A percentile compares a stretch with the other conserved stretches of the same genome.
Evolutionary conservation across 805 yeast genomes (phyloP).

Genomic region (Kluyveromyces aestuarii): DNA sequence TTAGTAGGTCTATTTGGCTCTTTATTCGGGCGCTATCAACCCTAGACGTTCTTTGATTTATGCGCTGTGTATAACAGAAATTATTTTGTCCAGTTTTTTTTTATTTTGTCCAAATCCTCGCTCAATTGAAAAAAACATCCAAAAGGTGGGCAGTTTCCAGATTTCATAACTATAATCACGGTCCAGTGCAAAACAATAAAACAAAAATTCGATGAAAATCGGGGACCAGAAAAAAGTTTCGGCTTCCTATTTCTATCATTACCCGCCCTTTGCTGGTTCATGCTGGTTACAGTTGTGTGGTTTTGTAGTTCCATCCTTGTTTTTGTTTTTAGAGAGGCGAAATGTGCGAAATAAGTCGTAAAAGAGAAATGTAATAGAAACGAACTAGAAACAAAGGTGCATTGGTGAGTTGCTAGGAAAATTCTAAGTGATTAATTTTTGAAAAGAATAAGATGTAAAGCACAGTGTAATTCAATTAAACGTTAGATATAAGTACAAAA

Average conservation of each 20-base stretch:
- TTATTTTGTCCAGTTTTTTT: too few relatives aligned
- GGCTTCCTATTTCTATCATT: neutral
- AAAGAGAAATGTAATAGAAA: neutral
- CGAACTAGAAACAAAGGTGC: neutral
- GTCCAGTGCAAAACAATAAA: neutral
- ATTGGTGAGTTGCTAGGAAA: neutral
- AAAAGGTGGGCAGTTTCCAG: neutral
- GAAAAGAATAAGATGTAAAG: too few relatives aligned
- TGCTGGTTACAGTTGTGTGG: neutral
- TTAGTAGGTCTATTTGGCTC: neutral
- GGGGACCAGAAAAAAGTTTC: too few relatives aligned
- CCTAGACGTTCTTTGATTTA: neutral
- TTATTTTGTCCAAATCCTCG: too few relatives aligned
- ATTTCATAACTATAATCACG: neutral
- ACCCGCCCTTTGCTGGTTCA: neutral
- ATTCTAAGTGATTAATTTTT: too few relatives aligned
- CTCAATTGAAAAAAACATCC: too few relatives aligned
- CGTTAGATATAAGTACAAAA: too few relatives aligned
- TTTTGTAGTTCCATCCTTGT: too few relatives aligned
- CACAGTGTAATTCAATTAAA: too few relatives aligned
- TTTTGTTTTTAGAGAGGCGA: slow-evolving; percentile 1
- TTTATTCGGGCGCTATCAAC: neutral
- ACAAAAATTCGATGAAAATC: too few relatives aligned
- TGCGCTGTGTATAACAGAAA: neutral
- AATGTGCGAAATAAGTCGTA: neutral